Evolutionary conservation across 1,284 basidiomycete genomes (phyloP).

Genomic region (Malassezia dermatis): DNA sequence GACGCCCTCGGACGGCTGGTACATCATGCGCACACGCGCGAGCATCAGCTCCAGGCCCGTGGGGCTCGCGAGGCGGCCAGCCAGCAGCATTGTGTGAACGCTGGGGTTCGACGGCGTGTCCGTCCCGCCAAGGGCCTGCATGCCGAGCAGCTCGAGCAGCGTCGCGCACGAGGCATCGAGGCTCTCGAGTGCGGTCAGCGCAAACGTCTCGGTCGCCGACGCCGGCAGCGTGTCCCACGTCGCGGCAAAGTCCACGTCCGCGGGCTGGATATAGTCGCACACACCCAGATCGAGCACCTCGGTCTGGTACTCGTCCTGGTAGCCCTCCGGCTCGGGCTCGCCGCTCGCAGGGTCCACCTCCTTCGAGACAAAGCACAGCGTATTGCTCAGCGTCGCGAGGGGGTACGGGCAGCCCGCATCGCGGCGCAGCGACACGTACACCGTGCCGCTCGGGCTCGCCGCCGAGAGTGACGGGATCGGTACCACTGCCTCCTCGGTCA

Average conservation of each 20-base stretch:
- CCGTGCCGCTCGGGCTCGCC: slow-evolving; percentile 63
- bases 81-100: slow-evolving; percentile 87
- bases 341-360: slow-evolving; percentile 94
- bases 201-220: slow-evolving; percentile 77
- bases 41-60: slow-evolving; percentile 79
- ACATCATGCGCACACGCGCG: slow-evolving; percentile 90
- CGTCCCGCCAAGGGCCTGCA: slow-evolving; percentile 73
- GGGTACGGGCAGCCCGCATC: slow-evolving; percentile 63
- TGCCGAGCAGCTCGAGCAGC: slow-evolving; percentile 82
- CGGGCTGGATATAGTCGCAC: slow-evolving; percentile 83
- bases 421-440: slow-evolving; percentile 90
- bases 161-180: slow-evolving; percentile 82
- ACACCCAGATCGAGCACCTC: slow-evolving; percentile 89
- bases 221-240: slow-evolving; percentile 83
- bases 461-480: slow-evolving; percentile 59
- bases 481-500: slow-evolving; percentile 92
- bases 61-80: slow-evolving; percentile 70
- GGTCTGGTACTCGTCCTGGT: slow-evolving; percentile 94
- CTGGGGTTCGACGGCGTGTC: slow-evolving; percentile 57
- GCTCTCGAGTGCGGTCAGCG: slow-evolving; percentile 80
- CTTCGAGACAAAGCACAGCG: slow-evolving; percentile 93
- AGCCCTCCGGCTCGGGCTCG: slow-evolving; percentile 93
- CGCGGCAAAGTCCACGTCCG: slow-evolving; percentile 74
- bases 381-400: slow-evolving; percentile 74
- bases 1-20: slow-evolving; percentile 77